A percentile compares a stretch with the other conserved stretches of the same genome.
phyloP scores from a whole-genome alignment of 2,329 filamentous ascomycete genomes.

The Leptographium radiaticola region DNA sequence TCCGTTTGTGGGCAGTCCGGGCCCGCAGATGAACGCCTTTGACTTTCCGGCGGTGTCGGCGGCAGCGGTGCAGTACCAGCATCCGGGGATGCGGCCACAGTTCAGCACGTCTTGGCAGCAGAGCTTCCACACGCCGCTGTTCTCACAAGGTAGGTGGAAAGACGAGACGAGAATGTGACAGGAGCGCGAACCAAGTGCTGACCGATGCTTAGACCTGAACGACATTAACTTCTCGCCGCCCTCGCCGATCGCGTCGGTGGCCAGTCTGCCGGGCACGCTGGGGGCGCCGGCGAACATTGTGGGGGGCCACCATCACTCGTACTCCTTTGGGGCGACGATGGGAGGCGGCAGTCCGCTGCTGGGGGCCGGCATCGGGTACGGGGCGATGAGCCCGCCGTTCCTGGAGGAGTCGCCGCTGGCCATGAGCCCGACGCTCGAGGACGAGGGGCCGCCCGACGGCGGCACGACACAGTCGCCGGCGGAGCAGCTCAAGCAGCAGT shows the following conservation, averaged over 20 bases:
- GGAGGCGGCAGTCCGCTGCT: slow-evolving; percentile 3
- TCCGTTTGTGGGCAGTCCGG: slow-evolving; percentile 12
- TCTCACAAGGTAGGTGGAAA: slow-evolving; percentile 6
- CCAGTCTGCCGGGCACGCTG: slow-evolving; percentile 6
- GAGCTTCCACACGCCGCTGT: slow-evolving; percentile 11
- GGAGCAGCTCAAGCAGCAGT: slow-evolving; percentile 15
- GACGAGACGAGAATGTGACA: background rate
- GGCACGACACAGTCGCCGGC: slow-evolving; percentile 12
- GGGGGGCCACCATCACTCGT: slow-evolving; percentile 7
- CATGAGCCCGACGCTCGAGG: slow-evolving; percentile 10
- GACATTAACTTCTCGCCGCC: slow-evolving; percentile 13
- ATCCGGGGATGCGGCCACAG: slow-evolving; percentile 13
- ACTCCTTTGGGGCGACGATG: slow-evolving; percentile 7
- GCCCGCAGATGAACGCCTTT: slow-evolving; percentile 10
- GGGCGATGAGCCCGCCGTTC: slow-evolving; percentile 11
- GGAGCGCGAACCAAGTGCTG: background rate
- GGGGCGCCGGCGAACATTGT: slow-evolving; percentile 11
- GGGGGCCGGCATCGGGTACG: background rate
- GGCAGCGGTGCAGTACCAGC: slow-evolving; percentile 4
- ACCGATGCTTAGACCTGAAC: slow-evolving; percentile 6
- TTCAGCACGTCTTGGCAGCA: slow-evolving; percentile 13
- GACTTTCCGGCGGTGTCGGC: slow-evolving; percentile 5
- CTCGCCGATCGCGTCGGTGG: slow-evolving; percentile 9
- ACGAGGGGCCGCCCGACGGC: slow-evolving; percentile 2
- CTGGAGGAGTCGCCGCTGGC: slow-evolving; percentile 10